A percentile compares a stretch with the other conserved stretches of the same genome.
These are phyloP conservation scores for Notholithocarpus densiflorus DNA, from an alignment of 306 rosid genomes.

Conservation along the genomic window DNA sequence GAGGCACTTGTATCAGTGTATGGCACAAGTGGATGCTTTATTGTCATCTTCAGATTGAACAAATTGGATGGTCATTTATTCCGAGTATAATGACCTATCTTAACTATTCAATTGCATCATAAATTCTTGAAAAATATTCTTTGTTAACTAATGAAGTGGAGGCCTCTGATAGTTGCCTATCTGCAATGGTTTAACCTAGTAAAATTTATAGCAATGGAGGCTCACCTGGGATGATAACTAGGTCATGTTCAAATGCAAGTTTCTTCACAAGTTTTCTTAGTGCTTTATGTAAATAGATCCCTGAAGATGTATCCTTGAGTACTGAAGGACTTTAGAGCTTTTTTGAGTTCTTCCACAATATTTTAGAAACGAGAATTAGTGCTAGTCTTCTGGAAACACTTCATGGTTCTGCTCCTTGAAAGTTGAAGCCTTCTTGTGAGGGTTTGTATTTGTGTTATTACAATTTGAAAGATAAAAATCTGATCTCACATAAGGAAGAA, in stretches of 20 bases:
- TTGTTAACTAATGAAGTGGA: background rate
- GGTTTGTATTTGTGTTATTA: background rate
- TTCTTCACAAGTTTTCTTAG: too few species aligned
- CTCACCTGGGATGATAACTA: background rate
- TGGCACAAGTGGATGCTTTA: background rate
- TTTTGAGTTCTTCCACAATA: too few species aligned
- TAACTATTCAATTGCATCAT: background rate
- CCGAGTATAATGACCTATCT: background rate
- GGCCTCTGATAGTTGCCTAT: background rate
- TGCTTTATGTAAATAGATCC: background rate
- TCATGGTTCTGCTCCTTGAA: background rate
- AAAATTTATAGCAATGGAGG: background rate
- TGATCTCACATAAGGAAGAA: background rate
- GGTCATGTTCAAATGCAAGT: too few species aligned
- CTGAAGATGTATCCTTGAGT: background rate
- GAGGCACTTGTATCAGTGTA: background rate
- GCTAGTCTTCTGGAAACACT: background rate
- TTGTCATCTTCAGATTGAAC: background rate
- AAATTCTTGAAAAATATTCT: background rate
- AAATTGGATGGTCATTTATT: background rate
- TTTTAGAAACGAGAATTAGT: background rate
- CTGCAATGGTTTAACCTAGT: background rate
- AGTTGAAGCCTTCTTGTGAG: background rate
- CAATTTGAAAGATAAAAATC: background rate
- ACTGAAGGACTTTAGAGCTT: background rate